Base-by-base conservation (phyloP, 1,284 basidiomycete genomes). In the Boletus mariae region DNA sequence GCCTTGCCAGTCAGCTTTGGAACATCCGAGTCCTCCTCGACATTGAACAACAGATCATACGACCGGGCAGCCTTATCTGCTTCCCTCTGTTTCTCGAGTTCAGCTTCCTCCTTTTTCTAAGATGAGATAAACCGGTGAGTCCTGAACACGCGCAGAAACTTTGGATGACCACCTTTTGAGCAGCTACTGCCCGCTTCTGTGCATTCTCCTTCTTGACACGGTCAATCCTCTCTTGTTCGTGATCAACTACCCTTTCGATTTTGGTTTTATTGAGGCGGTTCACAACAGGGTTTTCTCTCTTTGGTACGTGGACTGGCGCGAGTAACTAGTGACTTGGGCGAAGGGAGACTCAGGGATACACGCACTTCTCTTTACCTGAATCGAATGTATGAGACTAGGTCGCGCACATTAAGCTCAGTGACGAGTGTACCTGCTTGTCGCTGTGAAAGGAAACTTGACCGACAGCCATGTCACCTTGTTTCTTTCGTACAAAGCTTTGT, bases 181-280 rank as follows among this genome's bases (percentile, higher is more conserved):
- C 75, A 1, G 90, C 91, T 2, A 78, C 80, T 0, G 74, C 78
- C 51, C 90, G 82, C 60, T 89, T 87, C 34, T 74, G 72, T 5
- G 83, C 80, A 31, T 79, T 83, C 70, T 95, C 92, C 52, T 77
- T 76, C 63, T 91, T 88, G 56, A 91, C 70, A n/a, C 94, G 80
- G 17, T 94, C 93, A 43, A 93, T 76, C 17, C 80, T 78, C 62
- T 97, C 94, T 54, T 89, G 82, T 68, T 98, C 95, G 63, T 97
- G 94, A 64, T 98, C 92, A 4, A 98, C 93, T 49, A 84, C 79
- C 40, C 78, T 79, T 70, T 91, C 91, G 42, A 83, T 73, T 65
- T 95, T 98, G 12, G 95, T 98, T 75, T 98, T 99, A 74, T 95
- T 96, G 45, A 99, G 73, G 17, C 96, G 82, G 65, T 98, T 98